phyloP scores from a whole-genome alignment of 805 yeast species.

The Maudiozyma saulgeensis region DNA sequence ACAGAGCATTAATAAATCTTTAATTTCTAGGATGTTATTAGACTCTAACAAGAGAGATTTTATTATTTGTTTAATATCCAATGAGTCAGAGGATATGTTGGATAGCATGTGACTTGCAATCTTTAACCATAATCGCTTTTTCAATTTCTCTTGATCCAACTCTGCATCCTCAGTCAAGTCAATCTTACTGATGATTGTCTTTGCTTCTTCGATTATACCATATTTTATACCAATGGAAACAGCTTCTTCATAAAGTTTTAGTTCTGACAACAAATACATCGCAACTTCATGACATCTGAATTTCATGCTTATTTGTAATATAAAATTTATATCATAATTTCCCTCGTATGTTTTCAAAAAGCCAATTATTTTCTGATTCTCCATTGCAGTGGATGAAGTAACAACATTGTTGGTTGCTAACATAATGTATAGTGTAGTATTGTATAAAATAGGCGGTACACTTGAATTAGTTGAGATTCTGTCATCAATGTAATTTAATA shows the following conservation, averaged over 20 bases:
- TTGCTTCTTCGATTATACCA: slow-evolving; percentile 30
- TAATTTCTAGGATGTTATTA: slow-evolving; percentile 50
- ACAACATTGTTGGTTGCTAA: slow-evolving; percentile 17
- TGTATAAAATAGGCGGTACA: slow-evolving; percentile 42
- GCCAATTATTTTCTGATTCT: slow-evolving; percentile 40
- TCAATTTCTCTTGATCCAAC: slow-evolving; percentile 25
- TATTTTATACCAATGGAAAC: slow-evolving; percentile 61
- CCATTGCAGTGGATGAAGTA: slow-evolving; percentile 21
- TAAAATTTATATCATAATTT: slow-evolving; percentile 54
- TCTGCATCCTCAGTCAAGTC: not conserved
- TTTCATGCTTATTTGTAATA: slow-evolving; percentile 61
- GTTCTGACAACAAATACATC: slow-evolving; percentile 56
- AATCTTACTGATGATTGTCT: slow-evolving; percentile 10
- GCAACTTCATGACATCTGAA: slow-evolving; percentile 55
- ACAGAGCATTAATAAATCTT: slow-evolving; percentile 73
- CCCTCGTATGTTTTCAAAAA: slow-evolving; percentile 38
- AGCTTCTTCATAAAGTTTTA: slow-evolving; percentile 72
- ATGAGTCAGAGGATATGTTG: not conserved
- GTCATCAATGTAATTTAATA: slow-evolving; percentile 44
- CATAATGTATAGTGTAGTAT: slow-evolving; percentile 59
- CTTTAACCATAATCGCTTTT: slow-evolving; percentile 67
- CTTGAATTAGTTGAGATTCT: slow-evolving; percentile 10
- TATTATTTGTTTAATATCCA: slow-evolving; percentile 27
- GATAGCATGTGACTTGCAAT: slow-evolving; percentile 35
- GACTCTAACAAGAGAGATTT: slow-evolving; percentile 34